Evolutionary conservation across 2,329 filamentous ascomycete genomes (phyloP).

Genomic region (Seiridium unicorne): DNA sequence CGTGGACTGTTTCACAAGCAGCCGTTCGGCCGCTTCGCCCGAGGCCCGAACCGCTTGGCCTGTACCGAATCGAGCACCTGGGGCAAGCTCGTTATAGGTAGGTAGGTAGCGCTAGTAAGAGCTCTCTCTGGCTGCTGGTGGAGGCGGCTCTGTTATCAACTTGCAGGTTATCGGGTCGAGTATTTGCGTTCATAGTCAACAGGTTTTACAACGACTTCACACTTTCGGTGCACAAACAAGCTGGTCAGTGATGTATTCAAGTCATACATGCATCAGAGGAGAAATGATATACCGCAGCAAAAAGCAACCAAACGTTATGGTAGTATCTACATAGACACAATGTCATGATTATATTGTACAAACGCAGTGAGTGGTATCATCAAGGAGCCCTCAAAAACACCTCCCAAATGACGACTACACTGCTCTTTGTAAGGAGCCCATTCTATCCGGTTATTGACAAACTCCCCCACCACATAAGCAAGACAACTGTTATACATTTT

Average conservation of each 20-base stretch:
- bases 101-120: too few relatives aligned
- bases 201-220: too few relatives aligned
- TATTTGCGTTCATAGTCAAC: too few relatives aligned
- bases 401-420: slow-evolving; percentile 16
- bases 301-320: slow-evolving; percentile 1
- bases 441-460: slow-evolving; percentile 29
- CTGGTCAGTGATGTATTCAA: background rate
- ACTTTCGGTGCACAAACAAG: too few relatives aligned
- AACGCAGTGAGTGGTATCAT: slow-evolving; percentile 31
- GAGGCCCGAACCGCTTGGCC: too few relatives aligned
- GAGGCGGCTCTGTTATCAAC: too few relatives aligned
- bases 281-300: background rate
- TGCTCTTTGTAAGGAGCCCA: slow-evolving; percentile 23
- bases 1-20: too few relatives aligned
- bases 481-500: slow-evolving; percentile 30
- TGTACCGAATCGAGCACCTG: too few relatives aligned
- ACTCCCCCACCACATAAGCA: slow-evolving; percentile 19
- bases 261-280: background rate
- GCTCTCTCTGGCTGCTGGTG: too few relatives aligned
- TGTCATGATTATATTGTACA: slow-evolving; percentile 22
- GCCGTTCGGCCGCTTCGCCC: too few relatives aligned
- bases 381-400: slow-evolving; percentile 24
- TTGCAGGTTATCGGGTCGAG: too few relatives aligned
- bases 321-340: slow-evolving; percentile 3
- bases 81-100: too few relatives aligned